These are phyloP conservation scores for Plasmodium malariae DNA, from an alignment of 169 alveolate genomes.

Conservation along the genomic window DNA sequence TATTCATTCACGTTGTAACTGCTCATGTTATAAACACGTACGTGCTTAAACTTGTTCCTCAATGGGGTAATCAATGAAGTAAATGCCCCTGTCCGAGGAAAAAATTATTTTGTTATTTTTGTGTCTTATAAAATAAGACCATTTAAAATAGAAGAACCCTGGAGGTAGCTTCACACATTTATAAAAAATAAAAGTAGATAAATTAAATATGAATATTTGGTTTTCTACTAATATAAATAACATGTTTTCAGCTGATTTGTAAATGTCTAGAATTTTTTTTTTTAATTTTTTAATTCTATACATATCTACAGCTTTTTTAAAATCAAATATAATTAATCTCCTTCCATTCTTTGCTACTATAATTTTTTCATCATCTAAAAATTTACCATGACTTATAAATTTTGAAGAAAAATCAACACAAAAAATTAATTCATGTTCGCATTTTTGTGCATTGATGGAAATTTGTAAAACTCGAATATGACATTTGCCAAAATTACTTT, in stretches of 20 bases:
- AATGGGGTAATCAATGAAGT: slow-evolving; percentile 64
- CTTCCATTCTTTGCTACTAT: slow-evolving; percentile 77
- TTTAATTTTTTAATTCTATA: slow-evolving; percentile 76
- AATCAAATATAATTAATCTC: slow-evolving; percentile 73
- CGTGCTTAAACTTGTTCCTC: slow-evolving; percentile 33
- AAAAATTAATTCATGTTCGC: slow-evolving; percentile 76
- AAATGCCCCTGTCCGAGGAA: slow-evolving; percentile 67
- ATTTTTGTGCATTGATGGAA: slow-evolving; percentile 24
- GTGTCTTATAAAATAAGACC: slow-evolving; percentile 75
- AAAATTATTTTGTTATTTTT: slow-evolving; percentile 70
- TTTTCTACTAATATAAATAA: slow-evolving; percentile 75
- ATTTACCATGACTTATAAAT: slow-evolving; percentile 78
- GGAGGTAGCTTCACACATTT: slow-evolving; percentile 51
- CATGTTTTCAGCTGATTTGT: slow-evolving; percentile 74
- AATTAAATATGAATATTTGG: slow-evolving; percentile 57
- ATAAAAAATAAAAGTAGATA: slow-evolving; percentile 71
- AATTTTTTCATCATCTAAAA: slow-evolving; percentile 77
- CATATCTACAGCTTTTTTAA: slow-evolving; percentile 78
- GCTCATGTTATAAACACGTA: neutral
- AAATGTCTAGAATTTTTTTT: slow-evolving; percentile 66
- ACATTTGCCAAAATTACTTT: slow-evolving; percentile 76
- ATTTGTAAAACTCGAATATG: slow-evolving; percentile 74
- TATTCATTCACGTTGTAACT: no score
- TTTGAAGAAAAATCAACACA: slow-evolving; percentile 77
- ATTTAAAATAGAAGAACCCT: slow-evolving; percentile 73